These are phyloP conservation scores for Phaseolus lunatus DNA, from an alignment of 306 rosid species.

Conservation along the genomic window DNA sequence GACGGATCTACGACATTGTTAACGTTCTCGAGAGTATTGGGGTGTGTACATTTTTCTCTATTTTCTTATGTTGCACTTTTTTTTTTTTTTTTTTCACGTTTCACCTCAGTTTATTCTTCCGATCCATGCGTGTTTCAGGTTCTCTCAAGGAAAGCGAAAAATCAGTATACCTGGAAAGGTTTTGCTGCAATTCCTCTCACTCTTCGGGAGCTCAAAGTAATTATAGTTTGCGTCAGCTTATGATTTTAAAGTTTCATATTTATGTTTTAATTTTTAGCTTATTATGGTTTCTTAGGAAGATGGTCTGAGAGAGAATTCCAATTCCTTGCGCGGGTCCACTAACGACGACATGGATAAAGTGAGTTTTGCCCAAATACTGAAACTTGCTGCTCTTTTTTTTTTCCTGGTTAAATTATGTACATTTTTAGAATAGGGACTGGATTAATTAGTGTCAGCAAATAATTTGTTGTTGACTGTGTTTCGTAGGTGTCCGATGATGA, in stretches of 20 bases:
- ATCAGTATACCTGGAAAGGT: slow-evolving; percentile 91
- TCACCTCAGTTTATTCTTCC: not conserved
- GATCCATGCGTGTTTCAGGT: slow-evolving; percentile 51
- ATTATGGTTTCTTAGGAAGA: slow-evolving; percentile 61
- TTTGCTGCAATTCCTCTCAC: slow-evolving; percentile 74
- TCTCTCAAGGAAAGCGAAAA: slow-evolving; percentile 82
- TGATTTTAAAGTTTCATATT: not conserved
- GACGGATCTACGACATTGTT: slow-evolving; percentile 95
- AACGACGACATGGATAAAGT: slow-evolving; percentile 59
- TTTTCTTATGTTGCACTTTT: not conserved
- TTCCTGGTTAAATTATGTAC: not conserved
- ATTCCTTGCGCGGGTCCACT: slow-evolving; percentile 47
- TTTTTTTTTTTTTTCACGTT: not conserved
- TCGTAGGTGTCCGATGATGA: slow-evolving; percentile 71
- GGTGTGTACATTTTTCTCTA: slow-evolving; percentile 40
- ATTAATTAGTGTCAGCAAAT: not conserved
- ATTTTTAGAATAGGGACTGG: not conserved
- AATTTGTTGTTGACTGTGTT: not conserved
- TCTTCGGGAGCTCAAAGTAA: slow-evolving; percentile 73
- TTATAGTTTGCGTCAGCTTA: not conserved
- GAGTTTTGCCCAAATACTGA: slow-evolving; percentile 8
- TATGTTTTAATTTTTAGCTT: slow-evolving; percentile 22
- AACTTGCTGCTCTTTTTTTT: not conserved
- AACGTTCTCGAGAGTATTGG: slow-evolving; percentile 92
- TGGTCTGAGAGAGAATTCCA: slow-evolving; percentile 58